phyloP scores from a whole-genome alignment of 208 protist species.

The Vickermania ingenoplastis region DNA sequence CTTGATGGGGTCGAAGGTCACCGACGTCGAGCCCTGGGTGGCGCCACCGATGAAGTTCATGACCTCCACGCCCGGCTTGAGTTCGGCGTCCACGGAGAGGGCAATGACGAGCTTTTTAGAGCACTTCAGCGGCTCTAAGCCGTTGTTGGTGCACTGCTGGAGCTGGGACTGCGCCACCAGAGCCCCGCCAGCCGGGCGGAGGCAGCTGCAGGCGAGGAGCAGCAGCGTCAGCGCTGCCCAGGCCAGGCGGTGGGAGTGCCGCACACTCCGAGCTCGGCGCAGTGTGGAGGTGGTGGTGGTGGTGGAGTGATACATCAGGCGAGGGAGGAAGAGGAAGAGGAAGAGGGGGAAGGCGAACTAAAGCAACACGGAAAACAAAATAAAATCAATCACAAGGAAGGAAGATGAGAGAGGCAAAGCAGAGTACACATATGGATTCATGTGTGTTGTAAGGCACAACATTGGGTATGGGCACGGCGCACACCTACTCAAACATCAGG shows the following conservation, averaged over 20 bases:
- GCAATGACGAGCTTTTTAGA: conserved; percentile 70
- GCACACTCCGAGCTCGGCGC: too few relatives aligned
- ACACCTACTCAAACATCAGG: too few relatives aligned
- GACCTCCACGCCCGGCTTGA: conserved; percentile 6
- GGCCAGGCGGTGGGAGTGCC: too few relatives aligned
- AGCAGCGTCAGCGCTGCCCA: neutral
- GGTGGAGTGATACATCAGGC: too few relatives aligned
- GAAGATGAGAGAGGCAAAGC: too few relatives aligned
- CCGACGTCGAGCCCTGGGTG: neutral
- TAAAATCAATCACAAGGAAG: too few relatives aligned
- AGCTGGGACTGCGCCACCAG: conserved; percentile 59
- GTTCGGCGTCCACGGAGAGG: conserved; percentile 53
- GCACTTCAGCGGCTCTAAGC: conserved; percentile 37
- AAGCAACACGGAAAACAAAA: neutral
- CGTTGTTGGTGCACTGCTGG: conserved; percentile 51
- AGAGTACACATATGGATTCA: too few relatives aligned
- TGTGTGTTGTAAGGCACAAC: too few relatives aligned
- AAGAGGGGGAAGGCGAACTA: neutral
- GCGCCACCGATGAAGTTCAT: neutral
- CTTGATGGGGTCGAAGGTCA: neutral
- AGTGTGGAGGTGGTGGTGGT: too few relatives aligned
- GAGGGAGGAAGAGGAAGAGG: neutral
- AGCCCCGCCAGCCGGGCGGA: conserved; percentile 2
- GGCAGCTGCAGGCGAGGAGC: neutral
- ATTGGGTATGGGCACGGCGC: too few relatives aligned